phyloP scores from a whole-genome alignment of 2,329 filamentous ascomycete species.

The Aspergillus spinulosporus region DNA sequence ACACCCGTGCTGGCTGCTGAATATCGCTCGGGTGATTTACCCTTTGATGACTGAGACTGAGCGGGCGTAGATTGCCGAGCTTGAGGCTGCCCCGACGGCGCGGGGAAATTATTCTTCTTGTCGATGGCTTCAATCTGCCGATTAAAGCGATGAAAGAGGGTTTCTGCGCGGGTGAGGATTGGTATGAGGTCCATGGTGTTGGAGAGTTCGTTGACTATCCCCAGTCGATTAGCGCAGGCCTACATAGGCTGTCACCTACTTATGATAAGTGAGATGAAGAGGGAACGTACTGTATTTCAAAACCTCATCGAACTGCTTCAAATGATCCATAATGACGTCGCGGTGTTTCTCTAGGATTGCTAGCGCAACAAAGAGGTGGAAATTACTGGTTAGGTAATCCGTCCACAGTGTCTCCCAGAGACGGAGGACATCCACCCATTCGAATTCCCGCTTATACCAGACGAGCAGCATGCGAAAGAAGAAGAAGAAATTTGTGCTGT shows the following conservation, averaged over 20 bases:
- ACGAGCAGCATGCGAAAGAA: constrained; percentile 99
- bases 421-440: constrained; percentile 80
- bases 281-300: constrained; percentile 79
- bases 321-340: constrained; percentile 93
- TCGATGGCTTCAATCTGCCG: constrained; percentile 87
- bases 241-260: neutral
- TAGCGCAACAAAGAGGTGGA: constrained; percentile 90
- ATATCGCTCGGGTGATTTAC: constrained; percentile 32
- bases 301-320: constrained; percentile 94
- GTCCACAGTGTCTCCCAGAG: constrained; percentile 96
- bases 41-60: constrained; percentile 27
- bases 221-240: neutral
- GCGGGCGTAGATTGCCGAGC: constrained; percentile 38
- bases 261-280: neutral
- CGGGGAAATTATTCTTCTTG: constrained; percentile 82
- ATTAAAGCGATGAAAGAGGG: constrained; percentile 83
- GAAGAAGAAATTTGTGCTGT: constrained; percentile 99
- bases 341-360: constrained; percentile 94
- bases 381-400: constrained; percentile 82
- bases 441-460: constrained; percentile 98
- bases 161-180: constrained; percentile 83
- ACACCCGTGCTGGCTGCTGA: constrained; percentile 25
- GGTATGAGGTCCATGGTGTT: constrained; percentile 87
- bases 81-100: constrained; percentile 42
- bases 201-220: constrained; percentile 85